Evolutionary conservation across 768 basidiomycete species (phyloP).

Genomic region (Phlebiopsis gigantea): DNA sequence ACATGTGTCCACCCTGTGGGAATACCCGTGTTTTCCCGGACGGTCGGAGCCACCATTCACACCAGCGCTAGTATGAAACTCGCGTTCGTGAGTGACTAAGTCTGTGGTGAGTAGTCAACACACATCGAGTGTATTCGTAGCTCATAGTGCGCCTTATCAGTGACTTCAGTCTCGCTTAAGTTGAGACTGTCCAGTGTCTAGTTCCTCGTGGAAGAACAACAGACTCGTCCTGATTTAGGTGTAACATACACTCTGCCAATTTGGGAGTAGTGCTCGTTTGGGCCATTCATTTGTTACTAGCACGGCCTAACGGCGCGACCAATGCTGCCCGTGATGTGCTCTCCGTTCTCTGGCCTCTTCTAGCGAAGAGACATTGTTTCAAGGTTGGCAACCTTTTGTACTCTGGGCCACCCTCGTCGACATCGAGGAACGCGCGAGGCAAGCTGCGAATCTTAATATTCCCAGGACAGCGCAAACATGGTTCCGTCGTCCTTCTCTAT

Average conservation of each 20-base stretch:
- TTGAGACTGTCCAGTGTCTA: no score
- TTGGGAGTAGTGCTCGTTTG: conserved; percentile 1
- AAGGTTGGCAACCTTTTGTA: conserved; percentile 12
- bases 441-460: conserved; percentile 5
- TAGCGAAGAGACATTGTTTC: conserved; percentile 10
- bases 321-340: conserved; percentile 12
- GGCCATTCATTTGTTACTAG: conserved; percentile 7
- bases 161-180: neutral
- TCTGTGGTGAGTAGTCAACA: neutral
- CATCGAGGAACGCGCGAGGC: conserved; percentile 2
- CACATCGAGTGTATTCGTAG: neutral
- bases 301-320: neutral
- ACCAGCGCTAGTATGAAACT: neutral
- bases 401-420: neutral
- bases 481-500: conserved; percentile 5
- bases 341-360: conserved; percentile 8
- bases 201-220: conserved; percentile 5
- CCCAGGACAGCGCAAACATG: neutral
- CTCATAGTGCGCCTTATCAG: neutral
- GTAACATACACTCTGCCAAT: conserved; percentile 9
- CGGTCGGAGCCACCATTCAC: neutral
- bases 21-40: neutral
- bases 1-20: neutral
- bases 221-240: conserved; percentile 3
- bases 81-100: neutral